phyloP scores from a whole-genome alignment of 352 stramenopile genomes.

The Globisporangium nunn region DNA sequence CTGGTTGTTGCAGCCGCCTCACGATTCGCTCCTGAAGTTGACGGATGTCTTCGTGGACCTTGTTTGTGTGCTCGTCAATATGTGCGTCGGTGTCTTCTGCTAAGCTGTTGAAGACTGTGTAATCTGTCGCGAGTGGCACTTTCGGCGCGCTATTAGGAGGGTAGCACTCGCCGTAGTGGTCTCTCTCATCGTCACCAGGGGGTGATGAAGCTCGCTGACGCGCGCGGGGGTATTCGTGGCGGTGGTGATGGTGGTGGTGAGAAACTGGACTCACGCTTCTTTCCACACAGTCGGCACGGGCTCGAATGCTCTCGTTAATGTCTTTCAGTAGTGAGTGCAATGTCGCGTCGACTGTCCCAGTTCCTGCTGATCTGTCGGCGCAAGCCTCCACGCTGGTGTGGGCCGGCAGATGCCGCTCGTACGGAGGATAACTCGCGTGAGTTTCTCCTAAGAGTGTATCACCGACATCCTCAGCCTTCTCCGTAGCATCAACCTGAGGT shows the following conservation, averaged over 20 bases:
- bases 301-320: conserved; percentile 7
- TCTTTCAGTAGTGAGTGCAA: conserved; percentile 7
- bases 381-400: background rate
- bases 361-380: background rate
- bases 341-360: background rate
- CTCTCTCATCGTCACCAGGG: background rate
- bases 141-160: background rate
- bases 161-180: background rate
- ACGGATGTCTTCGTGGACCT: conserved; percentile 68
- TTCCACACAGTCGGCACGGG: background rate
- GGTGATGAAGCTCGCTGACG: background rate
- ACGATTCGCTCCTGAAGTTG: conserved; percentile 60
- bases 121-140: background rate
- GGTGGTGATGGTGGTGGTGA: background rate
- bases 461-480: background rate
- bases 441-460: background rate
- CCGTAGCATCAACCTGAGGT: background rate
- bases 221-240: background rate
- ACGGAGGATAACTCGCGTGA: background rate
- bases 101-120: background rate
- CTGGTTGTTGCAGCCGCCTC: conserved; percentile 43
- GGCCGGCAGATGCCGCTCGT: background rate
- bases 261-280: background rate
- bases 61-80: conserved; percentile 55
- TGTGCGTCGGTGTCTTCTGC: conserved; percentile 17